Percentiles rank a stretch among this genome's conserved stretches.
Evolutionary conservation across 352 stramenopile species (phyloP).

Genomic region (Phytopythium boreale): DNA sequence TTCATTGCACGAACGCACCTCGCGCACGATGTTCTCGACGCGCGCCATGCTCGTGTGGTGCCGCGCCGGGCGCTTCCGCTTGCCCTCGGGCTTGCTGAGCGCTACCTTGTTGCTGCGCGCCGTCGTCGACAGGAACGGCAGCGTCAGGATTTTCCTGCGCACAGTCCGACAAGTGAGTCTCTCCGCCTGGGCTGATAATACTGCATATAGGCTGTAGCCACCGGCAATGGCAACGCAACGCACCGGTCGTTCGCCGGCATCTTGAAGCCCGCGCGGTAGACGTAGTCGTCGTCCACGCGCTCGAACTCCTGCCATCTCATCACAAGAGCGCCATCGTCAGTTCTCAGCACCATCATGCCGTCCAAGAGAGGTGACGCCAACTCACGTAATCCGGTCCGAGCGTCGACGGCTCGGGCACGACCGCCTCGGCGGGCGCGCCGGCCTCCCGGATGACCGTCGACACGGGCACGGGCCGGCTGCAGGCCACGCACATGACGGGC

Average conservation of each 20-base stretch:
- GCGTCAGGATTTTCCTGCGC: slow-evolving; percentile 61
- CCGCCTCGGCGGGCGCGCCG: slow-evolving; percentile 34
- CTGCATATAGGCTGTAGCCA: slow-evolving; percentile 4
- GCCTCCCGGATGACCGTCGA: slow-evolving; percentile 51
- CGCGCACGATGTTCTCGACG: slow-evolving; percentile 64
- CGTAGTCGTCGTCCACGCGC: slow-evolving; percentile 66
- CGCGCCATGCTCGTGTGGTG: slow-evolving; percentile 34
- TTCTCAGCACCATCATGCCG: neutral
- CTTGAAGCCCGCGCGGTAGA: slow-evolving; percentile 79
- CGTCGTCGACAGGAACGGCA: slow-evolving; percentile 65
- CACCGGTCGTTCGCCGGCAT: slow-evolving; percentile 80
- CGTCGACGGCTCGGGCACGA: slow-evolving; percentile 23
- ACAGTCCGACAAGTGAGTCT: neutral
- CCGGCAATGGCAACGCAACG: neutral
- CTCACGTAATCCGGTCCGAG: slow-evolving; percentile 17
- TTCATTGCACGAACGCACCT: slow-evolving; percentile 34
- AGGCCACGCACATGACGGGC: slow-evolving; percentile 80
- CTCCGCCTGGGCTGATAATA: too few relatives aligned
- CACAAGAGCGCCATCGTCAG: slow-evolving; percentile 13
- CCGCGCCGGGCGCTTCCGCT: slow-evolving; percentile 46
- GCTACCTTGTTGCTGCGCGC: slow-evolving; percentile 66
- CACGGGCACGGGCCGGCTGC: slow-evolving; percentile 69
- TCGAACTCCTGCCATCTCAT: slow-evolving; percentile 42
- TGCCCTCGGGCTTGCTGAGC: slow-evolving; percentile 68
- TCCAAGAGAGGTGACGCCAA: neutral